Base-by-base conservation (phyloP, 129 eudicot species). In the Arctium minus region DNA sequence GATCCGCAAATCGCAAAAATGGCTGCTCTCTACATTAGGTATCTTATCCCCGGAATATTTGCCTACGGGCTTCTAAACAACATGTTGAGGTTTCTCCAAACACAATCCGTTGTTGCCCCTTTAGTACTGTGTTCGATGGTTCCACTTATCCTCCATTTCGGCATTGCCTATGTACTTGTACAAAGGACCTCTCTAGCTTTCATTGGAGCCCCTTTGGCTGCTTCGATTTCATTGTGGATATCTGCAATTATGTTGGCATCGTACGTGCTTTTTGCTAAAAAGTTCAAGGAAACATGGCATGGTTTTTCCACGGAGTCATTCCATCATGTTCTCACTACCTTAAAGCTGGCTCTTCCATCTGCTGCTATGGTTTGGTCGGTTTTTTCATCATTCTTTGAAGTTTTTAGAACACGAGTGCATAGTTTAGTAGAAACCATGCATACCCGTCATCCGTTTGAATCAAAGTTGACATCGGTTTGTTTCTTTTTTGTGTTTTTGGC, bases 281-380 rank as follows among this genome's bases (percentile, higher is more conserved):
- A 85, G 65, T 90, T 86, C 69, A 75, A 83, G 82, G 79, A 85
- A 32, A 96, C 97, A 10, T 92, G 99, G 99, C 71, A 33, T 5
- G 97, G 98, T 9, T 85, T 96, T 62, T 84, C 92, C 0, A 62
- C 50, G 68, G 97, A 96, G 91, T 83, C 98, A 0, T 86, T 88
- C 15, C 10, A 71, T 73, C 67, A 88, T 72, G 75, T 96, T 72
- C 10, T 76, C 44, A 2, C 78, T 12, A 89, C 80, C 71, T 82
- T 93, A 74, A 96, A 93, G 88, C 89, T 96, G 40, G 98, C 99
- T 56, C 39, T 96, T 29, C 97, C 99, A 22, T 93, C 97, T 37
- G 99, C 97, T 29, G 99, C 92, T 38, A 96, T 93, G 97, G 91
- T 96, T 38, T 96, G 99, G 99, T 96, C 3, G 75, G 92, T 85